These are phyloP conservation scores for Isabelozyma gotoi DNA, from an alignment of 805 yeast genomes.

Conservation along the genomic window DNA sequence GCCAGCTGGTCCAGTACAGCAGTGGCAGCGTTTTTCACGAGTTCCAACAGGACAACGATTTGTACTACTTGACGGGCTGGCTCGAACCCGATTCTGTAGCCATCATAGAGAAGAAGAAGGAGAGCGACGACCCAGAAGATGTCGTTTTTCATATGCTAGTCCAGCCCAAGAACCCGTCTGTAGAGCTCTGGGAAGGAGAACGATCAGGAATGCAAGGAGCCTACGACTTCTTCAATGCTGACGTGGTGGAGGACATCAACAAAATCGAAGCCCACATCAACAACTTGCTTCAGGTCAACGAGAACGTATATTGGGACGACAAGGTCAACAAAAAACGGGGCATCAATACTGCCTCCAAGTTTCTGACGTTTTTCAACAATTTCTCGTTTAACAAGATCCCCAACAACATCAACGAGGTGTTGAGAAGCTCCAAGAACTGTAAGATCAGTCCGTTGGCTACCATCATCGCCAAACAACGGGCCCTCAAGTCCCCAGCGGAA, in stretches of 20 bases:
- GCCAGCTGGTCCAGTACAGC: constrained; percentile 71
- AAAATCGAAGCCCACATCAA: constrained; percentile 43
- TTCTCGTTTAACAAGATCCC: constrained; percentile 4
- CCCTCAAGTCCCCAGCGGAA: constrained; percentile 75
- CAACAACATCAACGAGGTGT: constrained; percentile 16
- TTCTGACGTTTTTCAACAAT: constrained; percentile 17
- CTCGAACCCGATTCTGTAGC: constrained; percentile 81
- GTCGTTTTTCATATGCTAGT: constrained; percentile 75
- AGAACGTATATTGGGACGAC: constrained; percentile 58
- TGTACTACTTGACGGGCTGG: constrained; percentile 89
- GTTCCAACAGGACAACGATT: constrained; percentile 89
- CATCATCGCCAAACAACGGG: constrained; percentile 51
- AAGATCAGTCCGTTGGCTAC: constrained; percentile 43
- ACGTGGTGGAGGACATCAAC: constrained; percentile 57
- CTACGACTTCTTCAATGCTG: constrained; percentile 83
- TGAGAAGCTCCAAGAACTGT: constrained; percentile 27
- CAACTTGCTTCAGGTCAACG: constrained; percentile 48
- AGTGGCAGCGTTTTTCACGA: constrained; percentile 90
- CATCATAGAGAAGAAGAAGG: constrained; percentile 60
- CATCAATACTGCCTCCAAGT: constrained; percentile 9
- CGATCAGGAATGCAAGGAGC: constrained; percentile 87
- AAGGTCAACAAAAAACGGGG: constrained; percentile 8
- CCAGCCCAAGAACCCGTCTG: constrained; percentile 72
- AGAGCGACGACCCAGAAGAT: constrained; percentile 46
- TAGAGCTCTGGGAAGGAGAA: constrained; percentile 94